These are phyloP conservation scores for Eimeria falciformis DNA, from an alignment of 169 alveolate genomes.

Conservation along the genomic window DNA sequence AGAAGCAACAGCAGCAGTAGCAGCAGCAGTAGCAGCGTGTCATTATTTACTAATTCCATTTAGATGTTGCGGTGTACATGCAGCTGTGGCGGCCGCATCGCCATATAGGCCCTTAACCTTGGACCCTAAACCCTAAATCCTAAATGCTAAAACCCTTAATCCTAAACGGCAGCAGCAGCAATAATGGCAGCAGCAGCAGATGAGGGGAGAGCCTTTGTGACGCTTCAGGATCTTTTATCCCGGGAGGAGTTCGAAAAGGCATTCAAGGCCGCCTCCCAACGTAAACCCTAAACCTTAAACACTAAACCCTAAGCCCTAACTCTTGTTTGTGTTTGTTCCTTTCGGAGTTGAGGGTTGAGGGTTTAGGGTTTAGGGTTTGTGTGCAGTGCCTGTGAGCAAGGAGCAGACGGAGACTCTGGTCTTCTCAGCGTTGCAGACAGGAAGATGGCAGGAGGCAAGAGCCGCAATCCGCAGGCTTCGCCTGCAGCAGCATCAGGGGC, in stretches of 20 bases:
- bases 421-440: conserved; percentile 10
- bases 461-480: conserved; percentile 23
- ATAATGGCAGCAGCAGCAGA: background rate
- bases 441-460: background rate
- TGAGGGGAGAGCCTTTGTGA: background rate
- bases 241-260: conserved; percentile 8
- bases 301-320: background rate
- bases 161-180: background rate
- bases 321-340: background rate
- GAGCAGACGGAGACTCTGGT: conserved; percentile 21
- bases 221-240: background rate
- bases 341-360: background rate
- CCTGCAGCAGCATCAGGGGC: too few relatives aligned
- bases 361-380: conserved; percentile 6
- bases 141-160: background rate
- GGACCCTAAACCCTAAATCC: background rate
- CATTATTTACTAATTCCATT: background rate
- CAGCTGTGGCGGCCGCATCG: background rate
- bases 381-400: conserved; percentile 10
- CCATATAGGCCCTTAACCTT: background rate
- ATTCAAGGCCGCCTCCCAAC: background rate
- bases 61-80: background rate
- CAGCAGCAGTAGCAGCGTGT: background rate
- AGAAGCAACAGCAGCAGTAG: background rate
- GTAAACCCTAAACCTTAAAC: conserved; percentile 17